Conservation (phyloP, 2,329 filamentous ascomycete species). For the Claviceps sp. region DNA sequence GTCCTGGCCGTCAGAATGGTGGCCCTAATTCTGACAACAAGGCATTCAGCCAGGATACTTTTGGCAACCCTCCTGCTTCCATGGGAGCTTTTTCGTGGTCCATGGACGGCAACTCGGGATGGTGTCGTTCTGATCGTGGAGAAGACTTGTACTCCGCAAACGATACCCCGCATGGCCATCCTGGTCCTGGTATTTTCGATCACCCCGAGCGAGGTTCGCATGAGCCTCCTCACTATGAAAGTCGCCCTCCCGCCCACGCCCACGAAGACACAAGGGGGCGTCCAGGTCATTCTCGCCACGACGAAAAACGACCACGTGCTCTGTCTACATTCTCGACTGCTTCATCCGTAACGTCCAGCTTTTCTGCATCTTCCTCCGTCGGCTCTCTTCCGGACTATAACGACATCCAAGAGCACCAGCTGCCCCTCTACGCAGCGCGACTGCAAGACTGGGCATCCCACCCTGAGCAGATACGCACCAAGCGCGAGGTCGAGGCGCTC, state of each 20-base stretch:
- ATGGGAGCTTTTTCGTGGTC: not conserved
- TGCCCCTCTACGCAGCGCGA: slow-evolving; percentile 30
- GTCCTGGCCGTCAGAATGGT: not conserved
- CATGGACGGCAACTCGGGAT: not conserved
- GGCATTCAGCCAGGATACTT: not conserved
- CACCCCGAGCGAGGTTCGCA: slow-evolving; percentile 8
- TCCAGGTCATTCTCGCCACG: not conserved
- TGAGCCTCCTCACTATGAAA: not conserved
- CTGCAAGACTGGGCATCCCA: slow-evolving; percentile 35
- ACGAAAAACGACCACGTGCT: slow-evolving; percentile 8
- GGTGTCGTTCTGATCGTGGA: slow-evolving; percentile 7
- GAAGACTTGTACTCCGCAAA: not conserved
- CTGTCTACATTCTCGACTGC: slow-evolving; percentile 23
- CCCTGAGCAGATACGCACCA: slow-evolving; percentile 36
- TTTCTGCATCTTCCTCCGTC: slow-evolving; percentile 24
- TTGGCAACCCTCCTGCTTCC: not conserved
- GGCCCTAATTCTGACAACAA: not conserved
- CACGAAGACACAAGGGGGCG: slow-evolving; percentile 2
- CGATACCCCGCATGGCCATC: not conserved
- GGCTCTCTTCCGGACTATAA: slow-evolving; percentile 42
- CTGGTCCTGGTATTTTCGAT: not conserved
- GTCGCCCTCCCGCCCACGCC: slow-evolving; percentile 2
- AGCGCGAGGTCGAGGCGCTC: slow-evolving; percentile 27
- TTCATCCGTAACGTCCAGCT: slow-evolving; percentile 21
- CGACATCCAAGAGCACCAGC: slow-evolving; percentile 33